phyloP scores from a whole-genome alignment of 176 grass and related monocot species.

The Thinopyrum elongatum region DNA sequence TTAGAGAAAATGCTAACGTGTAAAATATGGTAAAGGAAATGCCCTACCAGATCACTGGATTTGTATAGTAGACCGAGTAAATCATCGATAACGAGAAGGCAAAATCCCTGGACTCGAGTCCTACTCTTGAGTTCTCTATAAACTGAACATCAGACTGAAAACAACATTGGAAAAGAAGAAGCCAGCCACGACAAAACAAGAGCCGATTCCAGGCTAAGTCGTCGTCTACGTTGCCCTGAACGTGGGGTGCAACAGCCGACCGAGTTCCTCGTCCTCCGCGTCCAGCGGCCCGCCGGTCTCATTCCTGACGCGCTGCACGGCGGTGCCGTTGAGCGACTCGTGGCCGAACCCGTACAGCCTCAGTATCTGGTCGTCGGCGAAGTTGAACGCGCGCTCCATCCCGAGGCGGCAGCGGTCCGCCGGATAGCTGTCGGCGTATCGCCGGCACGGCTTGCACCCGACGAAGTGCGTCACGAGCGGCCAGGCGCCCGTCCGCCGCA shows the following conservation, averaged over 20 bases:
- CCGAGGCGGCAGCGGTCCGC: constrained; percentile 50
- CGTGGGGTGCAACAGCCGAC: constrained; percentile 57
- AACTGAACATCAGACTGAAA: neutral
- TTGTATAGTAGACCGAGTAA: constrained; percentile 19
- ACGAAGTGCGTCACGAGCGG: constrained; percentile 94
- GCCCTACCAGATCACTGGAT: constrained; percentile 21
- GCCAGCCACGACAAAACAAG: neutral
- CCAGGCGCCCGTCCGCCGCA: constrained; percentile 58
- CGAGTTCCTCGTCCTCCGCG: constrained; percentile 49
- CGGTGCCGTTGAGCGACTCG: constrained; percentile 49
- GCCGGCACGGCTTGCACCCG: constrained; percentile 89
- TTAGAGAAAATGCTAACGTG: constrained; percentile 22
- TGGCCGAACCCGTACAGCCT: constrained; percentile 78
- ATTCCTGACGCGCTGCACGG: constrained; percentile 50
- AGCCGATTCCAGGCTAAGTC: neutral
- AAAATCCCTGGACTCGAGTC: neutral
- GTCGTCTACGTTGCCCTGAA: constrained; percentile 41
- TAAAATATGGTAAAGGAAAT: constrained; percentile 20
- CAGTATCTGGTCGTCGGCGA: constrained; percentile 84
- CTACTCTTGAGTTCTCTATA: neutral
- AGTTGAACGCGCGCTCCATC: constrained; percentile 87
- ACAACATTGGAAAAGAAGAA: neutral
- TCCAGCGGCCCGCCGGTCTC: constrained; percentile 54
- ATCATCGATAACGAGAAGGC: neutral
- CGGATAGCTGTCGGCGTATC: constrained; percentile 67